phyloP scores from a whole-genome alignment of 768 basidiomycete species.

The Hysterangium stoloniferum region DNA sequence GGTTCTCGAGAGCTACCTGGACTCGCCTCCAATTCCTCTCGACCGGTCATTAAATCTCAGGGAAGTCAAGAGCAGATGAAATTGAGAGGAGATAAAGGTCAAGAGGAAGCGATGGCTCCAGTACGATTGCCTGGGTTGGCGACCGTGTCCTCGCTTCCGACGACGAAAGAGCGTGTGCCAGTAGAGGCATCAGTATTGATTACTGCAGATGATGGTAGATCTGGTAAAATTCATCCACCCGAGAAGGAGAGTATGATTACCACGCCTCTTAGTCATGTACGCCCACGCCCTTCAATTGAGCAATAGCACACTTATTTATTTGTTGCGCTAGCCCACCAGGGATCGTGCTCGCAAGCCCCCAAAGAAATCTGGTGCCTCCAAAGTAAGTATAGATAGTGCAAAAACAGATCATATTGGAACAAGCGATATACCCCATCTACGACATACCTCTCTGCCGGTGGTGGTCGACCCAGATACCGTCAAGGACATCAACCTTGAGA shows the following conservation, averaged over 20 bases:
- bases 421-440: too few relatives aligned
- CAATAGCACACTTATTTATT: neutral
- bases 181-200: neutral
- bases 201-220: neutral
- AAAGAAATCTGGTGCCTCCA: neutral
- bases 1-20: neutral
- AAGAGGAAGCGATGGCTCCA: neutral
- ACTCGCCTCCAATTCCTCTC: neutral
- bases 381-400: too few relatives aligned
- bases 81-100: neutral
- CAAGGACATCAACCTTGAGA: too few relatives aligned
- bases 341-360: conserved; percentile 9
- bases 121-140: conserved; percentile 10
- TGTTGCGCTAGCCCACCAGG: conserved; percentile 3
- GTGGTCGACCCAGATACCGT: too few relatives aligned
- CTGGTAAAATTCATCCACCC: neutral
- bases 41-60: neutral
- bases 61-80: neutral
- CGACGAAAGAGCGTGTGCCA: neutral
- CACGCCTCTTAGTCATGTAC: conserved; percentile 6
- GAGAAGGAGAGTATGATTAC: neutral
- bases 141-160: neutral
- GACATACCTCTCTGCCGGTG: too few relatives aligned
- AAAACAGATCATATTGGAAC: too few relatives aligned
- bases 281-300: neutral